Base-by-base conservation (phyloP, 139 green algal genomes). In the Coelastrella sp. region DNA sequence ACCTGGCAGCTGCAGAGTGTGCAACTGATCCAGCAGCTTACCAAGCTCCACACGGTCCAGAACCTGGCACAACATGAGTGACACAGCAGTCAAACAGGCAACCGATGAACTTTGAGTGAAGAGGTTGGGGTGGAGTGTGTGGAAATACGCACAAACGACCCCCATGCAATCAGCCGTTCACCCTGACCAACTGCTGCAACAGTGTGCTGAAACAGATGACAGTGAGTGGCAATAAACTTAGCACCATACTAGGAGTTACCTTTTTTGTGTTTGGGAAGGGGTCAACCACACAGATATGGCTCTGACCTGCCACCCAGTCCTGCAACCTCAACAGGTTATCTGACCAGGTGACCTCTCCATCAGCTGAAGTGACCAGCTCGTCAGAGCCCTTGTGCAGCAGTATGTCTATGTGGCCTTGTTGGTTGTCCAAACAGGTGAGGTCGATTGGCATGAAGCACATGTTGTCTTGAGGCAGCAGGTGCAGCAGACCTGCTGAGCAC, bases 351-450 rank as follows among this genome's bases (percentile, higher is more conserved):
- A 77, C 53, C 11, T 4, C 68, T 4, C 66, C 84, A 57, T 53
- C 63, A 23, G 64, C 13, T 5, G 5, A 50, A 0, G 66, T 30
- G 41, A 85, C 81, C 62, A 95, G 85, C 77, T 90, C 90, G 68
- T 95, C 90, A 7, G 88, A 93, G 37, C 89, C 93, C 84, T 96
- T 96, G 63, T 96, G 93, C 77, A 96, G 92, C 35, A 96, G n/a
- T 0, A 89, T 34, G n/a, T 96, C 75, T 53, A 82, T 71, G 53
- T 82, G 75, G 73, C 66, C 90, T 53, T 40, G 71, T 66, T 94
- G 88, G 9, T 37, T 27, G 27, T 81, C 67, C 81, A 40, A 11
- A 19, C 41, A 73, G 63, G 76, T 2, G n/a, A 91, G 53, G 38
- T 92, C 86, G 30, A 95, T 76, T 1, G 91, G 88, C 67, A 92